Conservation (phyloP, 1,284 basidiomycete genomes). For the Pseudozyma hubeiensis region DNA sequence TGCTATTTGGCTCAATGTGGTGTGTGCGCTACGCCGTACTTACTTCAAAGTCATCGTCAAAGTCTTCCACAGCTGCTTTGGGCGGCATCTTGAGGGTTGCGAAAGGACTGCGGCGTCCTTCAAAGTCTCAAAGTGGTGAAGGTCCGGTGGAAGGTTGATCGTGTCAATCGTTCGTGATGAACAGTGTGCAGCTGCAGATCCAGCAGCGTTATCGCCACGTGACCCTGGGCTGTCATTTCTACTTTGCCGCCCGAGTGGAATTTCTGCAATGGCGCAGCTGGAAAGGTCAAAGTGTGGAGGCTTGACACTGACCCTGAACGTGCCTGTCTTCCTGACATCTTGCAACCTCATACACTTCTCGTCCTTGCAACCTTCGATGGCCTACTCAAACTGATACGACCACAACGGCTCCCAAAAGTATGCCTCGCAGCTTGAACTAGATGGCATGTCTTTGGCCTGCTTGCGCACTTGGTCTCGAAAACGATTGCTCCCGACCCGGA, state of each 20-base stretch:
- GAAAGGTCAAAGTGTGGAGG: constrained; percentile 17
- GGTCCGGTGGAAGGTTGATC: too few species aligned
- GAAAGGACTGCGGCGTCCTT: too few species aligned
- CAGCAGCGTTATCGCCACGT: constrained; percentile 19
- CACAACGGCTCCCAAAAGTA: not conserved
- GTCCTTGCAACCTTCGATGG: not conserved
- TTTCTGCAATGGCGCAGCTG: constrained; percentile 3
- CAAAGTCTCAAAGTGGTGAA: too few species aligned
- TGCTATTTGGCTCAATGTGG: not conserved
- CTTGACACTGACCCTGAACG: not conserved
- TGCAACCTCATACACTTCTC: not conserved
- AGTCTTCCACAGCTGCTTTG: constrained; percentile 63
- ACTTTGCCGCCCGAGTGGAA: constrained; percentile 39
- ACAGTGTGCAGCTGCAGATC: constrained; percentile 22
- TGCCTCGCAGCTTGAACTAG: constrained; percentile 10
- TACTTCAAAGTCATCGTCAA: constrained; percentile 68
- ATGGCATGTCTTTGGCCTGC: constrained; percentile 44
- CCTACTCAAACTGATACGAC: not conserved
- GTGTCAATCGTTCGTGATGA: not conserved
- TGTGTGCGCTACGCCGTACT: constrained; percentile 1
- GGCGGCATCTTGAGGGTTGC: constrained; percentile 40
- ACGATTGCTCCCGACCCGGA: constrained; percentile 7
- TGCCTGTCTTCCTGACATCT: not conserved
- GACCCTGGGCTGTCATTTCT: constrained; percentile 6
- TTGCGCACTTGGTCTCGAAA: constrained; percentile 22